phyloP scores from a whole-genome alignment of 2,329 filamentous ascomycete species.

The Thielaviopsis cerberus region DNA sequence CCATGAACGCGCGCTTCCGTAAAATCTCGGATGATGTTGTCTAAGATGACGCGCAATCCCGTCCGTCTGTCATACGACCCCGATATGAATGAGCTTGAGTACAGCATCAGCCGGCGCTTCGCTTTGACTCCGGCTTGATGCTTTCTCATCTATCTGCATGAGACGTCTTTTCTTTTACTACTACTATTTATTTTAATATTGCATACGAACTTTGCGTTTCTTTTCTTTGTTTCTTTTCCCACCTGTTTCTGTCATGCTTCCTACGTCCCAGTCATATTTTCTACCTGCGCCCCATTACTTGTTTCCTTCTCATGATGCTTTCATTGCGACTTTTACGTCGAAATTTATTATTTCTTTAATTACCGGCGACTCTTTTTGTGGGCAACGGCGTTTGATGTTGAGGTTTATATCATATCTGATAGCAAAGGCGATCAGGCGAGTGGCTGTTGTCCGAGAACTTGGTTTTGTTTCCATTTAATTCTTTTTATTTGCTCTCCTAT shows the following conservation, averaged over 20 bases:
- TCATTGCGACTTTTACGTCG: neutral
- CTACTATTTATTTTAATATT: neutral
- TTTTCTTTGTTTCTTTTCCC: neutral
- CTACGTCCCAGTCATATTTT: neutral
- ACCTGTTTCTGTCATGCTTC: neutral
- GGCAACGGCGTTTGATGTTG: constrained; percentile 1
- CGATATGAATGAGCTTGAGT: neutral
- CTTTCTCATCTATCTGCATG: neutral
- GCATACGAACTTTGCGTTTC: constrained; percentile 1
- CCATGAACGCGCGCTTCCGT: constrained; percentile 13
- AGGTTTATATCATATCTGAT: neutral
- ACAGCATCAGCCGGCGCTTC: neutral
- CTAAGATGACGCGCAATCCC: neutral
- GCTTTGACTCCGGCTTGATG: neutral
- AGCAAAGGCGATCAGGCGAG: neutral
- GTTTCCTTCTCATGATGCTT: neutral
- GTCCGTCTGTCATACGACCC: neutral
- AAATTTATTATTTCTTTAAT: neutral
- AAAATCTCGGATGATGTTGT: constrained; percentile 11
- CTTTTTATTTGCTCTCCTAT: neutral
- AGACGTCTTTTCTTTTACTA: neutral
- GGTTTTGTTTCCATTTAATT: neutral
- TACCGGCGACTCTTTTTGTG: neutral
- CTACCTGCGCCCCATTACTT: neutral
- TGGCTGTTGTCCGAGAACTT: neutral